Base-by-base conservation (phyloP, 192 early-diverging fungal genomes). In the Pecoramyces ruminantium region DNA sequence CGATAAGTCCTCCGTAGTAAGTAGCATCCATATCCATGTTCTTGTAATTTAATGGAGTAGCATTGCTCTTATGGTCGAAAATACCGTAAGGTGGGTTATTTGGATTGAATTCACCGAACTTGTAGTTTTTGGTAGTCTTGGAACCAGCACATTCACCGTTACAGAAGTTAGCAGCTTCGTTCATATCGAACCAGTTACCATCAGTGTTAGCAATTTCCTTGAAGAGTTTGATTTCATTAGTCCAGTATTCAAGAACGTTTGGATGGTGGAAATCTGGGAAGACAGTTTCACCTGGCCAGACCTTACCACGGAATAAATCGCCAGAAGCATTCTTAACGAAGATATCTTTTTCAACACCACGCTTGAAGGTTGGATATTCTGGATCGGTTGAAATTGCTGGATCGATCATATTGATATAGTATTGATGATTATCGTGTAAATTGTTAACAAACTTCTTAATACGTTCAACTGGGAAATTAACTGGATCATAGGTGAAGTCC, bases 171-270 rank as follows among this genome's bases (percentile, higher is more conserved):
- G 89, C 84, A 1, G 92, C 86, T 82, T 92, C 92, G 83, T 92
- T 92, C 92, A 92, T 92, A 80, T 92, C 92, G 29, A 92, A 89
- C 92, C 92, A 92, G 29, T 91, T 83, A 51, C 88, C 86, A 79
- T 89, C 90, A 28, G 89, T 86, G 0, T 84, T 80, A 14, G 81
- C 81, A n/a, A 34, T 3, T 6, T 34, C 11, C 11, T 34, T 86
- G 0, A 85, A 81, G 14, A 80, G 80, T 25, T 81, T 78, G 13
- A 92, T 82, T 82, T 90, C 90, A 6, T 83, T 84, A 17, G 80
- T 78, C 84, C 88, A 91, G 83, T 89, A 89, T 5, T 80, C 40
- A 13, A 86, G 84, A 2, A 83, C 84, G 28, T 90, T 89, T 17
- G 82, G 81, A 77, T 87, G 87, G 81, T 88, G 88, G 83, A 88